phyloP scores from a whole-genome alignment of 1,284 basidiomycete species.

The Rhodofomes roseus region DNA sequence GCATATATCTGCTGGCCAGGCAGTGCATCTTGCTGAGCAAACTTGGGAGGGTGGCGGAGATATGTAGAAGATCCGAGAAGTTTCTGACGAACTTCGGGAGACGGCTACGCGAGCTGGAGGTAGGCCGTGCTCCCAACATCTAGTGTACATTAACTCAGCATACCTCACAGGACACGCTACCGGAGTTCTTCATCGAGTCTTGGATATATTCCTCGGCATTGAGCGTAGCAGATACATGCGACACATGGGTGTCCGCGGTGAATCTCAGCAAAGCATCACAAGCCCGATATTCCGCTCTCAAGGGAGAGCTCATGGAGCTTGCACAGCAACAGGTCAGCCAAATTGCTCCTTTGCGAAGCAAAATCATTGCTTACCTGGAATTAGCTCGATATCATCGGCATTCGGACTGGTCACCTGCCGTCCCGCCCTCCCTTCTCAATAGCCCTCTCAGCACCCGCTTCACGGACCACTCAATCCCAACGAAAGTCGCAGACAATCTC shows the following conservation, averaged over 20 bases:
- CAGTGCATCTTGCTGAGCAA: constrained; percentile 80
- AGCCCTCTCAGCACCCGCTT: constrained; percentile 22
- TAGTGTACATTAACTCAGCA: too few relatives aligned
- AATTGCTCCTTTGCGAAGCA: background rate
- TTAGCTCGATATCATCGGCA: constrained; percentile 82
- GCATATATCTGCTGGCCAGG: constrained; percentile 87
- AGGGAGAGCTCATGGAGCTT: constrained; percentile 81
- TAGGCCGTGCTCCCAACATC: constrained; percentile 31
- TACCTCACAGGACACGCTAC: constrained; percentile 58
- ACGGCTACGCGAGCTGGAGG: constrained; percentile 73
- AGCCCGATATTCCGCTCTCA: constrained; percentile 59
- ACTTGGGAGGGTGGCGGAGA: constrained; percentile 64
- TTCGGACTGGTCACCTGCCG: constrained; percentile 71
- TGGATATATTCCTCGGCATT: constrained; percentile 94
- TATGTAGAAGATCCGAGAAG: constrained; percentile 60
- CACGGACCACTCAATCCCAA: constrained; percentile 11
- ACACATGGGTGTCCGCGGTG: constrained; percentile 60
- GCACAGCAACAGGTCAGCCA: constrained; percentile 71
- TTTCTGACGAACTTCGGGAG: constrained; percentile 85
- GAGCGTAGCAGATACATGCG: constrained; percentile 82
- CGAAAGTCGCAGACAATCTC: constrained; percentile 45
- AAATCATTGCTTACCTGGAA: background rate
- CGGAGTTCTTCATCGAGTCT: constrained; percentile 81
- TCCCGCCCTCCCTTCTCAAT: constrained; percentile 67
- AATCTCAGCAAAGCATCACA: constrained; percentile 42